Evolutionary conservation across 2,329 filamentous ascomycete species (phyloP), one percentile per base, ranked within the genome.

Genomic region (Hypocreales sp.): DNA sequence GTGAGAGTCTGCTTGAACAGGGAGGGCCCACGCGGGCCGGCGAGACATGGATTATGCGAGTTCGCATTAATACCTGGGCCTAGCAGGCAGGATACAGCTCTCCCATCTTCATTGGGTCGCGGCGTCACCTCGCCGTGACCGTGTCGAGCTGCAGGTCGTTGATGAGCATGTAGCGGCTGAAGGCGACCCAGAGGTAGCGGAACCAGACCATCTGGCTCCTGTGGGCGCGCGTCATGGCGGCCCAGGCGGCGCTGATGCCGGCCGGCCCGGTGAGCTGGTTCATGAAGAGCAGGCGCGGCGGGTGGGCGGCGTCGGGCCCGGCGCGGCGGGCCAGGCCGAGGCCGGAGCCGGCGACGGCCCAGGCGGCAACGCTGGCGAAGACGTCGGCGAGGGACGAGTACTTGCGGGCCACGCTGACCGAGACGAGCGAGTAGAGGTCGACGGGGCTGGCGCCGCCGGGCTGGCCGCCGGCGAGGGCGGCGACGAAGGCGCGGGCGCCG

Each of bases 141-240:
- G 10, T 20, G 53, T 67, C 64, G 18, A 69, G 48, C 45, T 61
- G 67, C 53, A 98, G 48, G 49, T 95, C 86, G 53, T 98, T 98
- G 18, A 95, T 68, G 31, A 84, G 68, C 90, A 98, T 95, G 55
- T 95, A 98, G 34, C 90, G 65, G 44, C 84, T 90, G 31, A 93
- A 49, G 0, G 71, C 66, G 46, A 98, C 93, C 84, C 86, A 98
- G 3, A 84, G 82, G 69, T 84, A 95, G 7, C 90, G 72, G 48
- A 95, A 98, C 90, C 90, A 98, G 20, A 81, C 72, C 90, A 98
- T 98, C 64, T 98, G 90, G 51, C 84, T 94, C 55, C 73, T 64
- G 58, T 98, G 90, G 16, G 81, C 87, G 29, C 67, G 64, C 2
- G 80, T 84, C 90, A 98, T 98, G 18, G 90, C 86, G 29, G 60